Evolutionary conservation across 73 alveolate species (phyloP), one percentile per base, ranked within the genome.

Genomic region (Paramecium caudatum): DNA sequence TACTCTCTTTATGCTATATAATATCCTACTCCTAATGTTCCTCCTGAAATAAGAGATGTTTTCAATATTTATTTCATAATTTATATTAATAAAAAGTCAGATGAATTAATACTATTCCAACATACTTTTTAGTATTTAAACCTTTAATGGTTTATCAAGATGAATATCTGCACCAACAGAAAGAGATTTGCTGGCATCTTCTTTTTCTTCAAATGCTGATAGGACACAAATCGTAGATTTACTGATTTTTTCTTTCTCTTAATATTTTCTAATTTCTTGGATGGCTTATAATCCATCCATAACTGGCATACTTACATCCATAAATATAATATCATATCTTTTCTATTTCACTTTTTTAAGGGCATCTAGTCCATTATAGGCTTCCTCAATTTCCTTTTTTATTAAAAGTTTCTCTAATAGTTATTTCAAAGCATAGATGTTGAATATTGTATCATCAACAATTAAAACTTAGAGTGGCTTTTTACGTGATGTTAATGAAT

Each of bases 291-390:
- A 23, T 10, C 93, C 93, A 86, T 86, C 74, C 82, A 86, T 63
- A 7, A 17, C 47, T 9, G 93, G 93, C 93, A 86, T 86, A 63
- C 41, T 39, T 41, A 86, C 25, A 39, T 86, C 93, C 93, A 86
- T 86, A 63, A 86, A 86, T 19, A 86, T 65, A 17, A 86, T 65
- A 63, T 86, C 93, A 86, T 19, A 86, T 7, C 47, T 86, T 5
- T 6, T 41, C 17, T 15, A 2, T 15, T 86, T n/a, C 15, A 86
- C 78, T 63, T 63, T 41, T 12, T 86, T 61, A 13, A 86, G 30
- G 15, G 93, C 93, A 63, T 62, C 43, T 25, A 23, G 2, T 21
- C 93, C 93, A 65, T 86, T 63, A 13, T 23, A 46, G 13, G 93
- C 93, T 46, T 63, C 90, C 4, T 33, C 43, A 86, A 86, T 39